Base-by-base conservation (phyloP, 116 monocot species). In the Thalassia testudinum region DNA sequence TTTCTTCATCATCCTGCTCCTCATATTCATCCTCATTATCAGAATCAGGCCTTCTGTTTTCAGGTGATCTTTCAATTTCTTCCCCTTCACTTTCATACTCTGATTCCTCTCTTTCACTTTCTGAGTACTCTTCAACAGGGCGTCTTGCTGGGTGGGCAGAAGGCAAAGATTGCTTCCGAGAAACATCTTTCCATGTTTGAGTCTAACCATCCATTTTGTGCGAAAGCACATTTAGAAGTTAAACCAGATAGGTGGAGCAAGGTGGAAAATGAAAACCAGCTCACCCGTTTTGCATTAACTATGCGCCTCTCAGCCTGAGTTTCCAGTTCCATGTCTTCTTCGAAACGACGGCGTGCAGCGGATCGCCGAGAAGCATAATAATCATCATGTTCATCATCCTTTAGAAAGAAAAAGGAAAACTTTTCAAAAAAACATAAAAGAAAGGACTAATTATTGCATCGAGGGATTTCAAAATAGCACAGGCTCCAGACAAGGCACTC, bases 31-130 rank as follows among this genome's bases (percentile, higher is more conserved):
- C 87, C 61, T 93, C 83, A 47, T 81, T 49, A 28, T 95, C 84
- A 16, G 56, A 74, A 25, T 76, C 74, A 13, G 61, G 69, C 13
- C 43, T 69, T 28, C 42, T 59, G 18, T 38, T 63, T 21, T 42
- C 14, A 22, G 87, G 77, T 43, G 80, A 82, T 28, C 55, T 62
- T 47, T 81, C 80, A 52, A 67, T 62, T 50, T 82, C 85, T 50
- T 97, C 90, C 1, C 82, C 90, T 27, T 89, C 97, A 62, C 52
- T 85, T 75, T 97, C 97, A 77, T 97, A 97, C 56, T 97, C 97
- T 7, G 97, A 97, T 69, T 90, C 97, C 54, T 89, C 89, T 66
- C 64, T 66, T 30, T 85, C 86, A 72, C 81, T 82, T 51, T 85
- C 86, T 58, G 74, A 82, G 56, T 82, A 81, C 24, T 81, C 78